A percentile compares a stretch with the other conserved stretches of the same genome.
Evolutionary conservation across 108 stramenopile species (phyloP).

Genomic region (Chaetoceros tenuissimus): DNA sequence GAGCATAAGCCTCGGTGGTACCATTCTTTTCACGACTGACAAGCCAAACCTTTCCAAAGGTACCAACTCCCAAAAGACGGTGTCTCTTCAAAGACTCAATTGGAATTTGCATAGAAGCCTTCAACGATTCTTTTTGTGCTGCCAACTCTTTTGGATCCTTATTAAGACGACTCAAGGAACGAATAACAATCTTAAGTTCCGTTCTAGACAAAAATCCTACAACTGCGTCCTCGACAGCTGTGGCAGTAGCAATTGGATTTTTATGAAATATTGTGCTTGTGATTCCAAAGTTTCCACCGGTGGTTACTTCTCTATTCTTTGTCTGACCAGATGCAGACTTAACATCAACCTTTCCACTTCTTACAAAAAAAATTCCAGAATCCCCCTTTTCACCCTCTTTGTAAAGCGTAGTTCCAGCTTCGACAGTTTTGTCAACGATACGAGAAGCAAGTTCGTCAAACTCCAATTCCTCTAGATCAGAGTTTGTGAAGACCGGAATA

Average conservation of each 20-base stretch:
- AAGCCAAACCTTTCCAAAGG: conserved; percentile 92
- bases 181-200: conserved; percentile 51
- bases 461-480: background rate
- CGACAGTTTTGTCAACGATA: background rate
- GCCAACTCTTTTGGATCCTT: conserved; percentile 24
- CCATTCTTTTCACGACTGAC: conserved; percentile 37
- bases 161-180: conserved; percentile 59
- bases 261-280: background rate
- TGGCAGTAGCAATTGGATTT: conserved; percentile 17
- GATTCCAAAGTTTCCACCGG: background rate
- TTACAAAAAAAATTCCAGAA: background rate
- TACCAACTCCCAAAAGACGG: conserved; percentile 81
- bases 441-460: background rate
- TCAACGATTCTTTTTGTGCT: conserved; percentile 9
- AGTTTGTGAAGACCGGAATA: background rate
- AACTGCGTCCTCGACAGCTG: conserved; percentile 44
- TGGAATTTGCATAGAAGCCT: conserved; percentile 16
- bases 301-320: background rate
- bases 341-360: background rate
- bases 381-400: background rate
- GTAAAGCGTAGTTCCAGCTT: background rate
- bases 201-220: conserved; percentile 36
- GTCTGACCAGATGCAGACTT: background rate
- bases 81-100: conserved; percentile 58
- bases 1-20: conserved; percentile 53